Percentiles rank a stretch among this genome's conserved stretches.
Evolutionary conservation across 371 early-diverging fungal species (phyloP).

Genomic region (Mortierella sp.): DNA sequence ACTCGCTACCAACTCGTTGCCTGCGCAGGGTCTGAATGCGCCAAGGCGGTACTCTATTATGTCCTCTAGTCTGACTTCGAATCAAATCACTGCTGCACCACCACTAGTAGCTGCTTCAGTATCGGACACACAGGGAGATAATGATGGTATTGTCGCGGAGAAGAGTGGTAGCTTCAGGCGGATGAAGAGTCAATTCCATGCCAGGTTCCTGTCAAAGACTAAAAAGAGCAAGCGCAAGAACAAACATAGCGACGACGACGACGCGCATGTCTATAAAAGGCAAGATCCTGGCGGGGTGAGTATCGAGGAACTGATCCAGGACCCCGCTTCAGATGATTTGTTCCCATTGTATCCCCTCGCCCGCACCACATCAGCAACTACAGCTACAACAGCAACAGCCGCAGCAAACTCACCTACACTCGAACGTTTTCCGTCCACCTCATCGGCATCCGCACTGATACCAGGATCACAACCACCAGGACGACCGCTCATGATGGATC

Average conservation of each 20-base stretch:
- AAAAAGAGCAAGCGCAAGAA: neutral
- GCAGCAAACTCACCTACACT: neutral
- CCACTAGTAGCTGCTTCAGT: neutral
- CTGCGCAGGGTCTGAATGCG: neutral
- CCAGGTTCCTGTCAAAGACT: neutral
- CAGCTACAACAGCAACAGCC: neutral
- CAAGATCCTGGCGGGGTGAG: neutral
- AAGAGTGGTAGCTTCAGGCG: neutral
- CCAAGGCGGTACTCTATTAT: neutral
- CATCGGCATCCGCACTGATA: neutral
- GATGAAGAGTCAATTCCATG: neutral
- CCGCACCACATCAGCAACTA: neutral
- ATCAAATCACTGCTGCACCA: neutral
- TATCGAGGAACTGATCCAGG: neutral
- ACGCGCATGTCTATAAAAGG: neutral
- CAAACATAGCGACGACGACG: neutral
- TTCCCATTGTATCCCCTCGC: neutral
- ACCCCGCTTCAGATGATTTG: neutral
- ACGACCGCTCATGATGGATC: neutral
- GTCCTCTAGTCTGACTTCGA: neutral
- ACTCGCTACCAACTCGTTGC: neutral
- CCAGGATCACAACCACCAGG: neutral
- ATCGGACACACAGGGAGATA: no score
- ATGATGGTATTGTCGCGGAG: neutral
- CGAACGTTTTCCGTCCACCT: no score